phyloP scores from a whole-genome alignment of 345 rosid species.

The Lepidium sativum region DNA sequence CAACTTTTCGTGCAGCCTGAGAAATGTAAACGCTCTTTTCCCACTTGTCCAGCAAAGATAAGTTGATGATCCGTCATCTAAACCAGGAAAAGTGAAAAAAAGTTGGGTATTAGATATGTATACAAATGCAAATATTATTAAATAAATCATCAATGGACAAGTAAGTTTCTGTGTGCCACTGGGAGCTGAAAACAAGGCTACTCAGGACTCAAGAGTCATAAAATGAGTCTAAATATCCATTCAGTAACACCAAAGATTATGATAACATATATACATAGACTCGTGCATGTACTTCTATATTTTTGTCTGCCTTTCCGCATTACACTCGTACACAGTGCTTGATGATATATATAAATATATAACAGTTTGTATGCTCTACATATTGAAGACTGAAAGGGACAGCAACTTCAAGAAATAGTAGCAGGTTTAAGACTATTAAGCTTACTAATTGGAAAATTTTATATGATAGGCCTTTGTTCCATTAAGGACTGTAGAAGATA shows the following conservation, averaged over 20 bases:
- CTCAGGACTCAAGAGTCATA: not conserved
- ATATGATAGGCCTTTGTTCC: not conserved
- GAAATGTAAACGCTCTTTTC: slow-evolving; percentile 56
- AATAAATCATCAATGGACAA: not conserved
- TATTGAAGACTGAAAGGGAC: not conserved
- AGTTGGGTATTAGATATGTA: not conserved
- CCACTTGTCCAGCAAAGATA: slow-evolving; percentile 76
- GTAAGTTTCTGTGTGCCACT: not conserved
- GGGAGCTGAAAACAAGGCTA: not conserved
- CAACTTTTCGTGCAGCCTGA: slow-evolving; percentile 56
- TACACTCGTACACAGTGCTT: not conserved
- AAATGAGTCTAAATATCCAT: not conserved
- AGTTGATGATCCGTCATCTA: slow-evolving; percentile 83
- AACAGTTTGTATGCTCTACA: not conserved
- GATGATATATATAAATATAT: too few relatives aligned
- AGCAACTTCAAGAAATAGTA: not conserved
- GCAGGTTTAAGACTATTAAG: not conserved
- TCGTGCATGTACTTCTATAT: not conserved
- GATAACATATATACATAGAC: not conserved
- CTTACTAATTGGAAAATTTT: not conserved
- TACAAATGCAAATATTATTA: not conserved
- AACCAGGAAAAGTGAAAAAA: slow-evolving; percentile 9
- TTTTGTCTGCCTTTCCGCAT: not conserved
- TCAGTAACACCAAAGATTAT: not conserved
- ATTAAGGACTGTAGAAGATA: not conserved